Conservation (phyloP, 2,329 filamentous ascomycete genomes). For the Trichoderma cornu-damae region DNA sequence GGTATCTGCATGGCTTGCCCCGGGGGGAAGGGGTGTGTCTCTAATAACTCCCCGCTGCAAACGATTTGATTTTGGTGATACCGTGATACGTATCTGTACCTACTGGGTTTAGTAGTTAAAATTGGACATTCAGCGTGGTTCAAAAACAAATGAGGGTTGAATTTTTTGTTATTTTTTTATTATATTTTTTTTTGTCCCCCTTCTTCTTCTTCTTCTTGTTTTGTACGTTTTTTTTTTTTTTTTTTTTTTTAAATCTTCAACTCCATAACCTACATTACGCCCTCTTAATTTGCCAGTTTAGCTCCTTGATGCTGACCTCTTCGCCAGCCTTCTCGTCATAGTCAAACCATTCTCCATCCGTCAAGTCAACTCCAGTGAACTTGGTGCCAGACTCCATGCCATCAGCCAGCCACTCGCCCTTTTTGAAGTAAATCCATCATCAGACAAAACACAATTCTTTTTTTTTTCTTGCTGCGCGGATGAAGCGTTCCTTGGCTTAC, state of each 20-base stretch:
- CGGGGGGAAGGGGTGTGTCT: slow-evolving; percentile 5
- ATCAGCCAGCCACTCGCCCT: slow-evolving; percentile 88
- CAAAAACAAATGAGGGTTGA: too few relatives aligned
- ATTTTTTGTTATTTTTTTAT: too few relatives aligned
- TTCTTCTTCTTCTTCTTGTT: too few relatives aligned
- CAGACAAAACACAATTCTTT: neutral
- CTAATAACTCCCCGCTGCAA: too few relatives aligned
- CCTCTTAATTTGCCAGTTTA: slow-evolving; percentile 79
- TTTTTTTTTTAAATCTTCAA: neutral
- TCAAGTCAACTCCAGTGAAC: slow-evolving; percentile 75
- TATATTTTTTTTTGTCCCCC: too few relatives aligned
- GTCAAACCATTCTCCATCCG: slow-evolving; percentile 94
- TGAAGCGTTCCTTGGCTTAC: slow-evolving; percentile 44
- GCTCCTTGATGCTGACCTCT: slow-evolving; percentile 85
- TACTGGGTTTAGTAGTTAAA: too few relatives aligned
- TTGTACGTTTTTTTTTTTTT: too few relatives aligned
- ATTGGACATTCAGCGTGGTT: too few relatives aligned
- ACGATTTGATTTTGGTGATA: too few relatives aligned
- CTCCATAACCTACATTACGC: slow-evolving; percentile 44
- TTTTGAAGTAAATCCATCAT: neutral
- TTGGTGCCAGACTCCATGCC: slow-evolving; percentile 75
- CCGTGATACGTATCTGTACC: too few relatives aligned
- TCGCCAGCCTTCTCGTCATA: slow-evolving; percentile 92
- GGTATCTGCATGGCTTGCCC: neutral
- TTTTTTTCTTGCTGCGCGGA: too few relatives aligned